Base-by-base conservation (phyloP, 2,329 filamentous ascomycete species). In the Monilinia fructicola region DNA sequence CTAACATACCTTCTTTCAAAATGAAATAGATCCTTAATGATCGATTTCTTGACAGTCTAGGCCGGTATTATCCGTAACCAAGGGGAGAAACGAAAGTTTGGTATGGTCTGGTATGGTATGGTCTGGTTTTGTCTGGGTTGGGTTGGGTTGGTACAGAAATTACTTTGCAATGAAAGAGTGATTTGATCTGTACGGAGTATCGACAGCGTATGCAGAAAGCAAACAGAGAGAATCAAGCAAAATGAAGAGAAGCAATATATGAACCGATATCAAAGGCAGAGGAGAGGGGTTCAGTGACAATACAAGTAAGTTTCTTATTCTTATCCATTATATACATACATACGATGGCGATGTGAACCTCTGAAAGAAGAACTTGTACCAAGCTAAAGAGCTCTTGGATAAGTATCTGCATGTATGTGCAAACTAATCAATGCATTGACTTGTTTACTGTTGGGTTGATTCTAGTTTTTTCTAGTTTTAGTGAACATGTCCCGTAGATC, bases 221-320 rank as follows among this genome's bases (percentile, higher is more conserved):
- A 26, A 44, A 7, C 38, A 44, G 31, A 35, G 31, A 35, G 1
- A 35, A 35, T 35, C 31, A 35, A 35, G 31, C 31, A 35, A 35
- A 35, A 35, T 6, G 31, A 35, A 35, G 31, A 35, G 31, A 35
- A 7, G 31, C 31, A 35, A 31, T n/a, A 48, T 48, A 18, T 42
- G 16, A 16, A 58, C 5, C 18, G 9, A 9, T 4, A 28, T 44
- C 23, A 23, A 58, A 40, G 55, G 40, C 38, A 14, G 5, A 35
- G 31, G 31, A 35, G 31, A 35, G 31, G 31, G 5, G 31, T 44
- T 58, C 23, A 21, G 38, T 21, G 56, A 48, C 56, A n/a, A 23
- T 48, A 60, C 35, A 60, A 28, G 42, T 60, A n/a, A n/a, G n/a
- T n/a, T n/a, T n/a, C n/a, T n/a, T n/a, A n/a, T 59, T 48, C 56